Conservation (phyloP, 306 rosid genomes). For the Begonia masoniana region DNA sequence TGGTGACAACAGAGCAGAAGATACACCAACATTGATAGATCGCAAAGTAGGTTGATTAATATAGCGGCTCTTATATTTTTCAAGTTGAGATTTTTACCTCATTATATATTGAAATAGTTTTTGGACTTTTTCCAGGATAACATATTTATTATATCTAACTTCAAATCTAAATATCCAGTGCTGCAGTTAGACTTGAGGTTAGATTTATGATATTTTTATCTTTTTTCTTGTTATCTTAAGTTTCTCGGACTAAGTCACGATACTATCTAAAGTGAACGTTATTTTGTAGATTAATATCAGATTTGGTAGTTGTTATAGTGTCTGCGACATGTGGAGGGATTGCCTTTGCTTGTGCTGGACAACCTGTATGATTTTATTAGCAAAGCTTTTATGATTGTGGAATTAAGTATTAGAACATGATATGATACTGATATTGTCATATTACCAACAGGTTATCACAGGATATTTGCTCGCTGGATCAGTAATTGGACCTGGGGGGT, state of each 20-base stretch:
- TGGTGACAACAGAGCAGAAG: constrained; percentile 73
- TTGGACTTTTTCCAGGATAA: constrained; percentile 21
- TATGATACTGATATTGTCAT: background rate
- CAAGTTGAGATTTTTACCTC: too few relatives aligned
- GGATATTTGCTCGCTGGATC: constrained; percentile 48
- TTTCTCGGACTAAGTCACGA: too few relatives aligned
- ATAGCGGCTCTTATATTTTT: background rate
- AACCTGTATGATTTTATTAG: constrained; percentile 29
- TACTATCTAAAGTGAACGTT: background rate
- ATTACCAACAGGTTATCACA: constrained; percentile 32
- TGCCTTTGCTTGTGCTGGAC: constrained; percentile 57
- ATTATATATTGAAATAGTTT: background rate
- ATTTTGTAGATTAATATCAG: constrained; percentile 35
- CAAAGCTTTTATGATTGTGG: constrained; percentile 3
- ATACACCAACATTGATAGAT: constrained; percentile 88
- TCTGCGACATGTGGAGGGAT: constrained; percentile 53
- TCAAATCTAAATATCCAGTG: constrained; percentile 48
- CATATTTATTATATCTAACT: constrained; percentile 40
- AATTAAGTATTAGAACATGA: background rate
- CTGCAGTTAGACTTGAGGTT: constrained; percentile 43
- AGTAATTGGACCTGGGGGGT: constrained; percentile 44
- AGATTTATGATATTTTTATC: background rate
- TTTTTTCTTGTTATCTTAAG: too few relatives aligned
- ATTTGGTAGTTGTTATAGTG: constrained; percentile 40
- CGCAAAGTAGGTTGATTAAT: constrained; percentile 54